Base-by-base conservation (phyloP, 805 yeast species). In the Candida gorgasii region DNA sequence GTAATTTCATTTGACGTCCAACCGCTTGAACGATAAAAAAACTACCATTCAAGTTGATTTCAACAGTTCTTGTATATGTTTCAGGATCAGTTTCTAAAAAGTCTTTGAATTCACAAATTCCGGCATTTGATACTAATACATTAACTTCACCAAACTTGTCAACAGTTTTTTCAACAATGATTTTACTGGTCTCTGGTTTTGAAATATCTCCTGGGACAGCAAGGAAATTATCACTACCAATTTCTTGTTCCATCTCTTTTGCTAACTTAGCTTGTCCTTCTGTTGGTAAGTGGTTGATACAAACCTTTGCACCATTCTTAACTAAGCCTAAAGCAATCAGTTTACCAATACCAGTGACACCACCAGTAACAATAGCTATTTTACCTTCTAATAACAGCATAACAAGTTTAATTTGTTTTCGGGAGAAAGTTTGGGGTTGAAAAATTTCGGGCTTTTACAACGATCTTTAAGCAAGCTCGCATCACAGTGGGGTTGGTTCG, bases 11-110 rank as follows among this genome's bases (percentile, higher is more conserved):
- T 49, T 71, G 76, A 33, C 55, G 55, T 4, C 74, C 76, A 6
- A 73, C 77, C 3, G 76, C 76, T 43, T 72, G 76, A 5, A 72
- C 65, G n/a, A 72, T 62, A 46, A 60, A 72, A 47, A 62, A 73
- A 16, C 69, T 65, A 18, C 79, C 78, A 39, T 69, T 65, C 41
- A 72, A 55, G 46, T 73, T 73, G 48, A 71, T 62, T 32, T 55
- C 56, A 20, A 69, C 62, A 3, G 73, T 69, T 32, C 52, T 48
- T 26, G 56, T 50, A 45, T 62, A 66, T 5, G 60, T 53, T 24
- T 63, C 73, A 16, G 69, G 65, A 3, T 67, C 56, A 8, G 69
- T 59, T n/a, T 69, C 72, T 8, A 67, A 53, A 52, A 73, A 71
- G 39, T 67, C 69, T 30, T 61, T 51, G 45, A 72, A 66, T 33